phyloP scores from a whole-genome alignment of 129 eudicot species.

The Cynara cardunculus region DNA sequence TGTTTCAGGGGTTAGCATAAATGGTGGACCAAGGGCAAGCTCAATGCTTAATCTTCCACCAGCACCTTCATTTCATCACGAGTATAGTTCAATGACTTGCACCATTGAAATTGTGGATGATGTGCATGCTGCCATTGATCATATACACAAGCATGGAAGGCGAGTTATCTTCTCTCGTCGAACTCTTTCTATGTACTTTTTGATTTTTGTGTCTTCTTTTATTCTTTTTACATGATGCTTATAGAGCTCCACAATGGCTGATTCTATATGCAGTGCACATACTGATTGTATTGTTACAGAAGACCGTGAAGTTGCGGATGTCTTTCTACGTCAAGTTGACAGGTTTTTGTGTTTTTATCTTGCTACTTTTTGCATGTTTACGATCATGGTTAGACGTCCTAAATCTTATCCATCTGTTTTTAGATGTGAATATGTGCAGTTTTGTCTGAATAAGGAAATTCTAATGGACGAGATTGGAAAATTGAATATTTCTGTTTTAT shows the following conservation, averaged over 20 bases:
- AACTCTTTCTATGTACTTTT: neutral
- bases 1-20: conserved; percentile 68
- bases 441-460: neutral
- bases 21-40: conserved; percentile 86
- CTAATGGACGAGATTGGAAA: neutral
- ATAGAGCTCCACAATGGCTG: neutral
- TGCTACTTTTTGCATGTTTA: neutral
- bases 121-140: conserved; percentile 91
- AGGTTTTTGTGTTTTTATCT: conserved; percentile 44
- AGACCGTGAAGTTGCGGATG: conserved; percentile 63
- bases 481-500: neutral
- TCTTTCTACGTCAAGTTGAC: conserved; percentile 80
- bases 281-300: conserved; percentile 85
- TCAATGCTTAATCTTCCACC: conserved; percentile 59
- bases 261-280: conserved; percentile 62
- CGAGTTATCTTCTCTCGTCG: conserved; percentile 12
- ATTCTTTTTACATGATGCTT: neutral
- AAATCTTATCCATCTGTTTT: neutral
- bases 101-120: conserved; percentile 95
- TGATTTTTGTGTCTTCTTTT: neutral
- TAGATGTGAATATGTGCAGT: neutral
- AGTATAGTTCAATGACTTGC: conserved; percentile 83
- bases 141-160: conserved; percentile 96
- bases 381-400: neutral
- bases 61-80: conserved; percentile 77